Conservation (phyloP, 2,329 filamentous ascomycete genomes). For the Cercospora beticola region DNA sequence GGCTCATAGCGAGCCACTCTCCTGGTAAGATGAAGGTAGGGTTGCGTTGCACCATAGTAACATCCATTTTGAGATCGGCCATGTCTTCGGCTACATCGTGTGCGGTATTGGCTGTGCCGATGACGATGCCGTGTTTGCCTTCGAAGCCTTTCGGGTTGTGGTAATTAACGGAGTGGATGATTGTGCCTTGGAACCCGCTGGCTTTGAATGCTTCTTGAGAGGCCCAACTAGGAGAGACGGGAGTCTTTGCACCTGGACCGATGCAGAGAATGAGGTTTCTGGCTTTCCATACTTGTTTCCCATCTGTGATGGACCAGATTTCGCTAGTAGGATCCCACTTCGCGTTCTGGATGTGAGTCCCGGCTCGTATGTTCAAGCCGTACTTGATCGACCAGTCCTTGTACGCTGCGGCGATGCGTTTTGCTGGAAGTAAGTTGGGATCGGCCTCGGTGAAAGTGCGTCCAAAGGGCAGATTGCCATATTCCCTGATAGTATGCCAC, state of each 20-base stretch:
- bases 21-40: slow-evolving; percentile 44
- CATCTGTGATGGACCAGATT: slow-evolving; percentile 39
- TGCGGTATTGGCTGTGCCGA: slow-evolving; percentile 52
- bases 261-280: slow-evolving; percentile 39
- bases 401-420: slow-evolving; percentile 42
- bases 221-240: slow-evolving; percentile 28
- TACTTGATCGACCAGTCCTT: slow-evolving; percentile 41
- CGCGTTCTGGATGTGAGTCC: slow-evolving; percentile 40
- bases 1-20: slow-evolving; percentile 26
- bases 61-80: slow-evolving; percentile 42
- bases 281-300: slow-evolving; percentile 16
- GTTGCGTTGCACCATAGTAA: slow-evolving; percentile 50
- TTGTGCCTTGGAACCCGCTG: slow-evolving; percentile 40
- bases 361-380: slow-evolving; percentile 44
- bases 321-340: slow-evolving; percentile 41
- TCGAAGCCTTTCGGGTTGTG: slow-evolving; percentile 37
- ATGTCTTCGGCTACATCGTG: slow-evolving; percentile 53
- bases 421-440: slow-evolving; percentile 30
- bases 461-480: slow-evolving; percentile 42
- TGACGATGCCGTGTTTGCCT: slow-evolving; percentile 47
- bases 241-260: slow-evolving; percentile 35
- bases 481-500: slow-evolving; percentile 43
- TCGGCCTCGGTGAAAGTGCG: slow-evolving; percentile 34
- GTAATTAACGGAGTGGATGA: slow-evolving; percentile 41
- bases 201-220: slow-evolving; percentile 38